These are phyloP conservation scores for Periconia sp. DNA, from an alignment of 2,329 filamentous ascomycete genomes.

Conservation along the genomic window DNA sequence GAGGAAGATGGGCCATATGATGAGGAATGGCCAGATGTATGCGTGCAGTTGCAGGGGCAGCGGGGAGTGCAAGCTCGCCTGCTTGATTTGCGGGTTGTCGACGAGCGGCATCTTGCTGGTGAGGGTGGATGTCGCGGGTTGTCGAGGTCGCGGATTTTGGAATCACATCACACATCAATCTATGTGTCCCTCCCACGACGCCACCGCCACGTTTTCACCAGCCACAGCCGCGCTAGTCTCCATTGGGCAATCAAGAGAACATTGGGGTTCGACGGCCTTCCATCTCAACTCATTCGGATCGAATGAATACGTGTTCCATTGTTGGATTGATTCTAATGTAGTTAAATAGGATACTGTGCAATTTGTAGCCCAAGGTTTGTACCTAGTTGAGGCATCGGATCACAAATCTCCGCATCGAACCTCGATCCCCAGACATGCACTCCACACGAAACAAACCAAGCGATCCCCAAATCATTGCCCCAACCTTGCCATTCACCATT, in stretches of 20 bases:
- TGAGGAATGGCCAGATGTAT: constrained; percentile 90
- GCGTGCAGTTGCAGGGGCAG: constrained; percentile 78
- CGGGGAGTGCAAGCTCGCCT: constrained; percentile 84
- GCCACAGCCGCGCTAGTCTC: not conserved
- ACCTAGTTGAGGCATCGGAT: not conserved
- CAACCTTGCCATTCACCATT: not conserved
- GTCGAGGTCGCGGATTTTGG: not conserved
- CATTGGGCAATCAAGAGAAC: not conserved
- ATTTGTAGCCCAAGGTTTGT: no score
- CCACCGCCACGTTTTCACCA: not conserved
- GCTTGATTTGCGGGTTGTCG: constrained; percentile 85
- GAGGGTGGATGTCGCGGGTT: constrained; percentile 19
- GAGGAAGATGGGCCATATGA: constrained; percentile 91
- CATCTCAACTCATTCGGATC: not conserved
- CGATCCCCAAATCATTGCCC: not conserved
- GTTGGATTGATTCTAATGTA: not conserved
- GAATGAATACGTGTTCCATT: not conserved
- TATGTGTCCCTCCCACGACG: not conserved
- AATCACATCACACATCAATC: not conserved
- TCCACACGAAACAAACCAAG: not conserved
- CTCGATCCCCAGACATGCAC: not conserved
- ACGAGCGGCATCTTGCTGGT: constrained; percentile 65
- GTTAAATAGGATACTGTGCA: no score
- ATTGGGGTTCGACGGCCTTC: not conserved
- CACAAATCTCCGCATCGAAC: not conserved